A percentile compares a stretch with the other conserved stretches of the same genome.
Conservation (phyloP, 495 filamentous ascomycete species). For the Umbilicaria muhlenbergii region DNA sequence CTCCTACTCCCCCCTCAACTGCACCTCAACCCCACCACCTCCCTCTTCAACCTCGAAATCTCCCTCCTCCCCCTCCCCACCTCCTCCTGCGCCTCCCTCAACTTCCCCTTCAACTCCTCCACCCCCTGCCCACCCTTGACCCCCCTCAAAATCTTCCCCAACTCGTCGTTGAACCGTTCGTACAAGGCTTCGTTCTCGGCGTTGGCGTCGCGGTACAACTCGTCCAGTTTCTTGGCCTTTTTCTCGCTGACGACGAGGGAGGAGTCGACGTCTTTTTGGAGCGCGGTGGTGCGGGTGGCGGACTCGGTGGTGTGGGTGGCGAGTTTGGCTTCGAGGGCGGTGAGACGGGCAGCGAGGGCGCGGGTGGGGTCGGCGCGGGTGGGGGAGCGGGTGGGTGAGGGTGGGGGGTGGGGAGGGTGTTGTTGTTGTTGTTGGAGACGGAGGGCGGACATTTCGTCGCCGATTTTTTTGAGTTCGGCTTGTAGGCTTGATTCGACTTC, state of each 20-base stretch:
- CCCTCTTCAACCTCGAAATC: conserved; percentile 49
- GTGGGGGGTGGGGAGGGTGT: conserved; percentile 7
- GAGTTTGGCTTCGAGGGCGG: conserved; percentile 47
- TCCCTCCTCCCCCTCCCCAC: conserved; percentile 60
- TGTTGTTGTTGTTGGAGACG: conserved; percentile 21
- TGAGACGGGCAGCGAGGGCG: conserved; percentile 39
- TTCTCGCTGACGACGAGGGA: conserved; percentile 55
- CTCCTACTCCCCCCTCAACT: too few species aligned
- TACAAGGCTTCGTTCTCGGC: conserved; percentile 93
- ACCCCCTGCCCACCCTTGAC: conserved; percentile 58
- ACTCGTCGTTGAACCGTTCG: conserved; percentile 79
- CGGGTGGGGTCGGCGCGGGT: conserved; percentile 9
- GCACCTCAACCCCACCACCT: conserved; percentile 22
- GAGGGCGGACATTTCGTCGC: conserved; percentile 60
- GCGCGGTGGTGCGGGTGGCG: conserved; percentile 36
- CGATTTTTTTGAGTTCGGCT: conserved; percentile 66
- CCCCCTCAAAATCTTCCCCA: conserved; percentile 66
- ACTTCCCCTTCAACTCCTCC: conserved; percentile 49
- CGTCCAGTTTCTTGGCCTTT: conserved; percentile 72
- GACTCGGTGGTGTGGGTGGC: conserved; percentile 46
- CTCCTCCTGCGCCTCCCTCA: conserved; percentile 55
- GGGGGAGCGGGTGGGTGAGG: conserved; percentile 3
- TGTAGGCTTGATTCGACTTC: conserved; percentile 52
- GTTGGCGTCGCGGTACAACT: conserved; percentile 73
- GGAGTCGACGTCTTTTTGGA: conserved; percentile 53